phyloP scores from a whole-genome alignment of 345 rosid genomes.

The Syzygium aromaticum region DNA sequence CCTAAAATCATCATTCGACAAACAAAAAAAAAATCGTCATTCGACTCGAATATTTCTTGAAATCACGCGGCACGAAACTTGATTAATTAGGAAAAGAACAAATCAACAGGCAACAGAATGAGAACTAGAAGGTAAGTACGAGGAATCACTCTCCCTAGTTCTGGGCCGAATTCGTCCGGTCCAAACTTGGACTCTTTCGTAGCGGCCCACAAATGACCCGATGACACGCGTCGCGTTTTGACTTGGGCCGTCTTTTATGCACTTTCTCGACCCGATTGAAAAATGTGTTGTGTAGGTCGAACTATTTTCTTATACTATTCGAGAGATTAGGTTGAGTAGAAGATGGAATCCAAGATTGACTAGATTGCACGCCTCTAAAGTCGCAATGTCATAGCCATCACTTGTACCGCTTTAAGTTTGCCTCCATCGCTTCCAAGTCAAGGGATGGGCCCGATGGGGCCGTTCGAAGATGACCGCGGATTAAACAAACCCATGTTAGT shows the following conservation, averaged over 20 bases:
- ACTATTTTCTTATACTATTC: neutral
- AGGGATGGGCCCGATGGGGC: neutral
- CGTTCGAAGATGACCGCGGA: rapidly evolving
- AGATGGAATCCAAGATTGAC: neutral
- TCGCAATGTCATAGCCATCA: neutral
- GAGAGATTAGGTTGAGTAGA: neutral
- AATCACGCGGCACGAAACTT: no score
- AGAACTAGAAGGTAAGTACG: neutral
- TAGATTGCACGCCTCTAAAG: neutral
- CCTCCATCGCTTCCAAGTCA: neutral
- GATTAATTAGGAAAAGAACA: no score
- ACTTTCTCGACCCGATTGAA: neutral
- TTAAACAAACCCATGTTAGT: neutral
- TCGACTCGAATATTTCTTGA: no score
- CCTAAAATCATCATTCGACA: neutral
- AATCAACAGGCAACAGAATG: no score
- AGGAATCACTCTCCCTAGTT: neutral
- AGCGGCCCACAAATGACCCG: neutral
- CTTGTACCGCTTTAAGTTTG: rapidly evolving
- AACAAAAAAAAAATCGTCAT: no score
- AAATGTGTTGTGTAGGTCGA: neutral
- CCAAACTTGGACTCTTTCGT: neutral
- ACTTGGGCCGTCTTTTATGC: neutral
- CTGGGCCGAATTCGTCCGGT: neutral
- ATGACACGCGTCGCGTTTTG: neutral